These are phyloP conservation scores for Musa acuminata DNA, from an alignment of 176 grass and related monocot genomes.

Conservation along the genomic window DNA sequence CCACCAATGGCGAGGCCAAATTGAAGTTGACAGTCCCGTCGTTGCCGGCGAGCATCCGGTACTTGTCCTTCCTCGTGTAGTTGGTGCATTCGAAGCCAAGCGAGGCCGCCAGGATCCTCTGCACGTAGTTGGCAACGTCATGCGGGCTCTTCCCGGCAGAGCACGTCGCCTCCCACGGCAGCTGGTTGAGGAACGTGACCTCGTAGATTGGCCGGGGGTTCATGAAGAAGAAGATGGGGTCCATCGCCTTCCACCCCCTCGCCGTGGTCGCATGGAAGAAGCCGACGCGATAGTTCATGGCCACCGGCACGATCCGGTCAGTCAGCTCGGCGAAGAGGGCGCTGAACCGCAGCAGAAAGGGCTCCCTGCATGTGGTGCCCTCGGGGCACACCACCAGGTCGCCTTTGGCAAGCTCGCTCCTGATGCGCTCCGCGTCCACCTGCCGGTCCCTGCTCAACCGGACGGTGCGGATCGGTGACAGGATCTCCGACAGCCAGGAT, in stretches of 20 bases:
- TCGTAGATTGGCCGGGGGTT: constrained; percentile 80
- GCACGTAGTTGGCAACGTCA: constrained; percentile 92
- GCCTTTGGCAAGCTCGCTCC: constrained; percentile 33
- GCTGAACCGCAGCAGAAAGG: constrained; percentile 82
- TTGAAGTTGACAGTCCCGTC: constrained; percentile 53
- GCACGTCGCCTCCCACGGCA: constrained; percentile 67
- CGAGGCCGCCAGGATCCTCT: constrained; percentile 67
- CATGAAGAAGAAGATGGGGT: constrained; percentile 99
- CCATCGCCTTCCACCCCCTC: constrained; percentile 91
- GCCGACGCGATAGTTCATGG: constrained; percentile 70
- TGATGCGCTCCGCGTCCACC: constrained; percentile 41
- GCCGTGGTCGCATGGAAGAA: constrained; percentile 95
- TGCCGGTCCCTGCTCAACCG: constrained; percentile 49
- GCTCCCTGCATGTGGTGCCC: constrained; percentile 91
- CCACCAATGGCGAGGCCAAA: constrained; percentile 23
- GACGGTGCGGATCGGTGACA: constrained; percentile 64
- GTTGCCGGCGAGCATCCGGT: constrained; percentile 74
- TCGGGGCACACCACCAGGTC: constrained; percentile 91
- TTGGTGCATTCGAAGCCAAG: constrained; percentile 96
- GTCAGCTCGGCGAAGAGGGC: constrained; percentile 92
- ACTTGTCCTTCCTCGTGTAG: constrained; percentile 87
- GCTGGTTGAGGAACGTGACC: constrained; percentile 85
- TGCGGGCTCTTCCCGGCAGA: constrained; percentile 53
- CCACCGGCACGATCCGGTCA: constrained; percentile 85
- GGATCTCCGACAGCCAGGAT: constrained; percentile 56